Conservation (phyloP, 2,329 filamentous ascomycete genomes). For the Cordyceps javanica region DNA sequence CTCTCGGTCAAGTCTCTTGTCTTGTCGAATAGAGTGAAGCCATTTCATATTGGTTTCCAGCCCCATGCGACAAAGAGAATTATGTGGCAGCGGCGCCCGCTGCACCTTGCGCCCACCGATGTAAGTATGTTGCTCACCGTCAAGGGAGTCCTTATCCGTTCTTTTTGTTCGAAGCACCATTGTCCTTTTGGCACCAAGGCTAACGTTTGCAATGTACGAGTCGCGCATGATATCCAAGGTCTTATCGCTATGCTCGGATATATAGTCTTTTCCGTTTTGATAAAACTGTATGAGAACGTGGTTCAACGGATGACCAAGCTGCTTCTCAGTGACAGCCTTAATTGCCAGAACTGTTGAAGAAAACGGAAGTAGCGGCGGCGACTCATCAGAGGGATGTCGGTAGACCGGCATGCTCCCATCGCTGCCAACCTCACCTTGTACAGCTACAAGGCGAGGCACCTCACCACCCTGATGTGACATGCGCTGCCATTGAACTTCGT, state of each 20-base stretch:
- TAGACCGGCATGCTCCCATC: constrained; percentile 85
- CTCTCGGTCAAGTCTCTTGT: constrained; percentile 65
- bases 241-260: constrained; percentile 96
- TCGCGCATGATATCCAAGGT: constrained; percentile 79
- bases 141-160: constrained; percentile 34
- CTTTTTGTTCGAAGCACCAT: constrained; percentile 88
- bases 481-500: constrained; percentile 78
- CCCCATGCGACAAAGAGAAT: constrained; percentile 81
- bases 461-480: constrained; percentile 92
- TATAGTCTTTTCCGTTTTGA: constrained; percentile 81
- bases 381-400: constrained; percentile 86
- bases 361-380: constrained; percentile 70
- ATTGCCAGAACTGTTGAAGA: constrained; percentile 66
- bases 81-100: constrained; percentile 73
- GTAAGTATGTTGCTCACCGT: constrained; percentile 12
- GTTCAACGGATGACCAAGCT: constrained; percentile 75
- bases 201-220: constrained; percentile 87
- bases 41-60: constrained; percentile 75
- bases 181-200: constrained; percentile 81
- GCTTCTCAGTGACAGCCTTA: constrained; percentile 60
- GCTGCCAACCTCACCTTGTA: constrained; percentile 65
- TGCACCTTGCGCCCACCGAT: constrained; percentile 49
- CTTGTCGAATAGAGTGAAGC: constrained; percentile 86
- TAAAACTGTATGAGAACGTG: constrained; percentile 93
- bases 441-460: constrained; percentile 84